A percentile compares a stretch with the other conserved stretches of the same genome.
phyloP scores from a whole-genome alignment of 2,329 filamentous ascomycete genomes.

The Hyphodiscus sp. region DNA sequence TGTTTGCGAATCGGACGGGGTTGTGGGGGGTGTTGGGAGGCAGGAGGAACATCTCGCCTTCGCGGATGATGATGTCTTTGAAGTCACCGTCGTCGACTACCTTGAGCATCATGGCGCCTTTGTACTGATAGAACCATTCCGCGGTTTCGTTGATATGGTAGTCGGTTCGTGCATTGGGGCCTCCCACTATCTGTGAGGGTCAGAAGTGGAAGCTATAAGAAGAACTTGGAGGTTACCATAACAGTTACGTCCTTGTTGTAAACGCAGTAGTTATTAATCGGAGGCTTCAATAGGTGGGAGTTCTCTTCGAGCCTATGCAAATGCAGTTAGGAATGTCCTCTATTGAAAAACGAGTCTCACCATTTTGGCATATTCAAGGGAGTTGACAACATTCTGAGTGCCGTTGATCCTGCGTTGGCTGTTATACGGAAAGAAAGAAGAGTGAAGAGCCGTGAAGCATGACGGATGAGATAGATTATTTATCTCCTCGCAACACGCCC shows the following conservation, averaged over 20 bases:
- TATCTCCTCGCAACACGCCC: background rate
- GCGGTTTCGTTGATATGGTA: conserved; percentile 97
- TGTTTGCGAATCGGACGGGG: conserved; percentile 86
- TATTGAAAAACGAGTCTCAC: conserved; percentile 10
- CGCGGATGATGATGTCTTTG: conserved; percentile 79
- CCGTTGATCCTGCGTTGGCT: background rate
- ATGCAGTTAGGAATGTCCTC: conserved; percentile 1
- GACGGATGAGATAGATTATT: background rate
- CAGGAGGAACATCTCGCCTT: conserved; percentile 90
- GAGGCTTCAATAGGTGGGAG: conserved; percentile 74
- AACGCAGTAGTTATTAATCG: conserved; percentile 96
- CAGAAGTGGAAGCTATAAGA: background rate
- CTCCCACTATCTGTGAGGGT: conserved; percentile 71
- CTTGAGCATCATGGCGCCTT: conserved; percentile 88
- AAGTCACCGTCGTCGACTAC: conserved; percentile 71
- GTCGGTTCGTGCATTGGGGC: conserved; percentile 91
- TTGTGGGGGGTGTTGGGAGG: conserved; percentile 96
- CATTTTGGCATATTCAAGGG: conserved; percentile 30
- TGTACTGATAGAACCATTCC: conserved; percentile 98
- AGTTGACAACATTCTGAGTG: conserved; percentile 19
- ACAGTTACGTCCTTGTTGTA: conserved; percentile 79
- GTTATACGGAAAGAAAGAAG: background rate
- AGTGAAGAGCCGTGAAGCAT: background rate
- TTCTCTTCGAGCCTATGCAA: conserved; percentile 75
- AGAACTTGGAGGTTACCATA: conserved; percentile 49